phyloP scores from a whole-genome alignment of 805 yeast species.

The Nakazawaea sp. region DNA sequence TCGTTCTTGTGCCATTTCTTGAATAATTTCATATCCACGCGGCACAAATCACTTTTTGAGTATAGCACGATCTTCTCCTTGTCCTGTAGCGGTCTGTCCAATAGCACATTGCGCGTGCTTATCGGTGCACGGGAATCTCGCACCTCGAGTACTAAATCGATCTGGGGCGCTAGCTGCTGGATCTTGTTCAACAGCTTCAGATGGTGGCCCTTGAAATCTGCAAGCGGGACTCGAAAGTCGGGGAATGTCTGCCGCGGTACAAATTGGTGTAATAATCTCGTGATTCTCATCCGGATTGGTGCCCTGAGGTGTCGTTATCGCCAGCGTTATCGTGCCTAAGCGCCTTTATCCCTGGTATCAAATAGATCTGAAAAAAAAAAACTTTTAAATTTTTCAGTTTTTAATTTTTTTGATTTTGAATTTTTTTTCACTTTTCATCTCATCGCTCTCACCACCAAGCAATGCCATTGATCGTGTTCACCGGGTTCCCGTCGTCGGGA shows the following conservation, averaged over 20 bases:
- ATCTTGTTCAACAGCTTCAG: slow-evolving; percentile 66
- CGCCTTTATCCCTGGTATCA: too few species aligned
- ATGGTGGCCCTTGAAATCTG: slow-evolving; percentile 91
- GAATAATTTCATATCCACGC: slow-evolving; percentile 32
- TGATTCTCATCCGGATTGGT: slow-evolving; percentile 3
- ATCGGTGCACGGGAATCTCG: slow-evolving; percentile 89
- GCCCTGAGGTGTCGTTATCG: too few species aligned
- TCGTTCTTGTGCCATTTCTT: slow-evolving; percentile 43
- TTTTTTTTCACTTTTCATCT: too few species aligned
- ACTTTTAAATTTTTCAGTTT: too few species aligned
- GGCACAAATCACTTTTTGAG: slow-evolving; percentile 65
- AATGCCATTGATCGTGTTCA: slow-evolving; percentile 82
- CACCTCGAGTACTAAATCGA: slow-evolving; percentile 77
- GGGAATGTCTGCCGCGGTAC: slow-evolving; percentile 73
- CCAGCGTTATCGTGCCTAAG: too few species aligned
- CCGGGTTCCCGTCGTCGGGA: slow-evolving; percentile 85
- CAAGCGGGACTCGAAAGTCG: slow-evolving; percentile 54
- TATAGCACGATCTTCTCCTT: slow-evolving; percentile 61
- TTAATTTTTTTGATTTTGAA: too few species aligned
- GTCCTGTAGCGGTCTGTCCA: slow-evolving; percentile 56
- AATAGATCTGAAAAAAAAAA: neutral
- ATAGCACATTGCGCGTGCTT: slow-evolving; percentile 71
- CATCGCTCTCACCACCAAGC: neutral
- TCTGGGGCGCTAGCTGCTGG: slow-evolving; percentile 64
- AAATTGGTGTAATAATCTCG: slow-evolving; percentile 26